Conservation (phyloP, 2,329 filamentous ascomycete species). For the Fusarium odoratissimum region DNA sequence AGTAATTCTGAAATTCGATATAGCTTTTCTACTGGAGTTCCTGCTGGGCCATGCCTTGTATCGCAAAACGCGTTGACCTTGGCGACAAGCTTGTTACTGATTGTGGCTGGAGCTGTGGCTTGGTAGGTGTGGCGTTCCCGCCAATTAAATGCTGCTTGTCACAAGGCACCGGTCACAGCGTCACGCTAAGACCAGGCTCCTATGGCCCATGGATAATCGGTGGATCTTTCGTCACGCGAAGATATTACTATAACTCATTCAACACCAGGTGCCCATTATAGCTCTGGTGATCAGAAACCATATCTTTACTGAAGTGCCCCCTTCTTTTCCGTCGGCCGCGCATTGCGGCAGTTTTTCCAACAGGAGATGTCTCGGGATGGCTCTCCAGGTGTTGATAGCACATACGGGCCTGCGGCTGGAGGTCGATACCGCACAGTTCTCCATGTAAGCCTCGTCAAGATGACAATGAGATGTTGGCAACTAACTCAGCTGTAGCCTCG, state of each 20-base stretch:
- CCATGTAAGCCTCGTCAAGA: constrained; percentile 64
- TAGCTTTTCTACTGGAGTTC: not conserved
- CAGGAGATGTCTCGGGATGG: constrained; percentile 76
- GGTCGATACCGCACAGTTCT: constrained; percentile 80
- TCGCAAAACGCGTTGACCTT: constrained; percentile 19
- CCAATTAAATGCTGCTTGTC: constrained; percentile 42
- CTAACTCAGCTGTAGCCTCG: constrained; percentile 67
- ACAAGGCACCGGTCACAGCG: constrained; percentile 50
- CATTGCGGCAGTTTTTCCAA: constrained; percentile 45
- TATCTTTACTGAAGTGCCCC: constrained; percentile 25
- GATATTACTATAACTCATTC: constrained; percentile 26
- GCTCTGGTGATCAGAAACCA: constrained; percentile 21
- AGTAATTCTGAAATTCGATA: not conserved
- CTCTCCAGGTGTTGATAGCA: constrained; percentile 89
- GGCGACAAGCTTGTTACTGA: not conserved
- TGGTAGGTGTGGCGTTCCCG: constrained; percentile 20
- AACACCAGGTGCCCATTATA: constrained; percentile 18
- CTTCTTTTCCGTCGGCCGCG: constrained; percentile 35
- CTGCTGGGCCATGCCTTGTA: not conserved
- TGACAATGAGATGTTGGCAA: not conserved
- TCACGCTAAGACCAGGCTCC: constrained; percentile 47
- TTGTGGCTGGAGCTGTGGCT: constrained; percentile 36
- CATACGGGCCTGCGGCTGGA: constrained; percentile 90
- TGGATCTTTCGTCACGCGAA: constrained; percentile 45
- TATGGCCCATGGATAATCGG: constrained; percentile 32